These are phyloP conservation scores for Flaveria trinervia DNA, from an alignment of 129 eudicot species.

Conservation along the genomic window DNA sequence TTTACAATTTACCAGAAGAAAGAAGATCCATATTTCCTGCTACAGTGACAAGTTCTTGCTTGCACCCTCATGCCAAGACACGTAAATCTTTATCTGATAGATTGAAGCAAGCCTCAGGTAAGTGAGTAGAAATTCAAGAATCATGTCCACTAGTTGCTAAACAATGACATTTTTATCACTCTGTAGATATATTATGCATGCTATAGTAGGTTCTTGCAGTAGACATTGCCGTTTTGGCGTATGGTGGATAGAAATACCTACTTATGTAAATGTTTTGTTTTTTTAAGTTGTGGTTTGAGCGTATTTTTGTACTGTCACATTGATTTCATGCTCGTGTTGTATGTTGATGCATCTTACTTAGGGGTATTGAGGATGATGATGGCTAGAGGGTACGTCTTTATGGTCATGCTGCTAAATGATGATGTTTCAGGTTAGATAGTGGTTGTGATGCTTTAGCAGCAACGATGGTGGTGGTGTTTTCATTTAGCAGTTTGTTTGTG, in stretches of 20 bases:
- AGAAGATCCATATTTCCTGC: slow-evolving; percentile 61
- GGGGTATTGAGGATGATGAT: too few relatives aligned
- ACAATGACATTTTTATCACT: neutral
- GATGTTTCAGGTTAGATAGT: too few relatives aligned
- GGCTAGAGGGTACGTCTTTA: too few relatives aligned
- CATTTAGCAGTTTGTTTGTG: too few relatives aligned
- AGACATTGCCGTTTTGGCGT: neutral
- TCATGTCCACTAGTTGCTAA: neutral
- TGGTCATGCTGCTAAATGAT: too few relatives aligned
- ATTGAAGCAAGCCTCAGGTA: neutral
- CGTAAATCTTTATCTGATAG: neutral
- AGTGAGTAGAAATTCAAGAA: neutral
- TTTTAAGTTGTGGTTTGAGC: neutral
- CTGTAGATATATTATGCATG: neutral
- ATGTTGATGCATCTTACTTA: too few relatives aligned
- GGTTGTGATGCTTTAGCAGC: too few relatives aligned
- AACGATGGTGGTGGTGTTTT: too few relatives aligned
- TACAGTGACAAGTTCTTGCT: slow-evolving; percentile 16
- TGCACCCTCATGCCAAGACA: slow-evolving; percentile 1
- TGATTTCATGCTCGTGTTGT: too few relatives aligned
- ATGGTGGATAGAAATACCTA: neutral
- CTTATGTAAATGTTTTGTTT: neutral
- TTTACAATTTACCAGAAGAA: slow-evolving; percentile 61
- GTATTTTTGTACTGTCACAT: too few relatives aligned
- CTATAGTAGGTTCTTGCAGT: neutral